phyloP scores from a whole-genome alignment of 352 stramenopile genomes.

The Pythium utonaiense region DNA sequence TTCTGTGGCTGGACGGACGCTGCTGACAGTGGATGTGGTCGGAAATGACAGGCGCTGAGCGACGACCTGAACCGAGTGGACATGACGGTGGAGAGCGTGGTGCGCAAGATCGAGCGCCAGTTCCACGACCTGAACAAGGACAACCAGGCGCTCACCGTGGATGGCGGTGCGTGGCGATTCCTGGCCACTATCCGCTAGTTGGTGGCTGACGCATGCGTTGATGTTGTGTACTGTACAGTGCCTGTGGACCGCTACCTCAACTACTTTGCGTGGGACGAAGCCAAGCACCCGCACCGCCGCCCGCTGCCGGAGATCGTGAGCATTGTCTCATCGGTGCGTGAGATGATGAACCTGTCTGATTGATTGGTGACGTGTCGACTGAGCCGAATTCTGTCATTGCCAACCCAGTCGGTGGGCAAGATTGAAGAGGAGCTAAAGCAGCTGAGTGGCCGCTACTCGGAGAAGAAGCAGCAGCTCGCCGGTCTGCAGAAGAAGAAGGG shows the following conservation, averaged over 20 bases:
- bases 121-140: constrained; percentile 92
- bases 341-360: no score
- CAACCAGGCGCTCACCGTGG: constrained; percentile 80
- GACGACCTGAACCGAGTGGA: constrained; percentile 97
- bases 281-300: constrained; percentile 95
- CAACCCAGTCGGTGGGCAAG: constrained; percentile 79
- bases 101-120: constrained; percentile 97
- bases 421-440: constrained; percentile 98
- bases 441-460: constrained; percentile 88
- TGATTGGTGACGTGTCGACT: not conserved
- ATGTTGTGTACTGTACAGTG: constrained; percentile 57
- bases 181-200: no score
- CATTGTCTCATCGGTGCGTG: constrained; percentile 89
- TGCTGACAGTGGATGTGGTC: not conserved
- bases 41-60: constrained; percentile 51
- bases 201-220: not conserved
- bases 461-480: constrained; percentile 91
- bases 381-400: constrained; percentile 3
- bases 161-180: constrained; percentile 63
- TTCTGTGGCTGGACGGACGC: no score
- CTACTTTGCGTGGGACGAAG: constrained; percentile 98
- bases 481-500: constrained; percentile 92
- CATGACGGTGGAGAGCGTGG: constrained; percentile 91
- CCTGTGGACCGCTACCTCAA: constrained; percentile 93
- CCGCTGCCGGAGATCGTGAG: constrained; percentile 95